Evolutionary conservation across 805 yeast species (phyloP).

Genomic region (Priceomyces castillae): DNA sequence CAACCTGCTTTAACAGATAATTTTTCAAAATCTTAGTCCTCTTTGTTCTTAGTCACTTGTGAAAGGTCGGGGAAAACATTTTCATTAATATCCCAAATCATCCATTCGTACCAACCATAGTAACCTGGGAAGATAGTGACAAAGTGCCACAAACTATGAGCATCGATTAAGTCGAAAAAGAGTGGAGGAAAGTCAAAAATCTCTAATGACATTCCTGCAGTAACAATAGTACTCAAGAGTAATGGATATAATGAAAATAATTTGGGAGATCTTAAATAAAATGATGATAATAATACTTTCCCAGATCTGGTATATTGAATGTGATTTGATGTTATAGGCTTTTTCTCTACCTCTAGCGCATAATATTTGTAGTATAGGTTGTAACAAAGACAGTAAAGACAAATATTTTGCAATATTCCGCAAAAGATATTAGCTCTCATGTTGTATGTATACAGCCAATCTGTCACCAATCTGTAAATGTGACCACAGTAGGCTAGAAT

Average conservation of each 20-base stretch:
- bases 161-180: constrained; percentile 64
- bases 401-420: constrained; percentile 70
- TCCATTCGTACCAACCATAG: constrained; percentile 45
- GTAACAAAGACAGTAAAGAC: constrained; percentile 30
- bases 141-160: constrained; percentile 93
- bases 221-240: constrained; percentile 40
- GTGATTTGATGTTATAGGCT: constrained; percentile 18
- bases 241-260: constrained; percentile 40
- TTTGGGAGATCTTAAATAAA: constrained; percentile 34
- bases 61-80: constrained; percentile 19
- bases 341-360: constrained; percentile 5
- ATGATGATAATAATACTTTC: constrained; percentile 26
- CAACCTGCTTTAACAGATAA: too few species aligned
- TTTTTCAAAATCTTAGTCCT: not conserved
- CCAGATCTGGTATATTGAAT: constrained; percentile 23
- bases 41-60: not conserved
- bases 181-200: constrained; percentile 84
- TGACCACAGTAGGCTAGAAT: constrained; percentile 58
- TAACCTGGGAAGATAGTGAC: constrained; percentile 61
- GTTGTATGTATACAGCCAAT: constrained; percentile 91
- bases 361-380: constrained; percentile 32
- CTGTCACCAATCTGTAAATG: constrained; percentile 57
- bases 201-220: constrained; percentile 83
- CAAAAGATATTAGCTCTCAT: constrained; percentile 84
- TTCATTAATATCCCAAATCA: constrained; percentile 39